A percentile compares a stretch with the other conserved stretches of the same genome.
Conservation (phyloP, 108 stramenopile genomes). For the Mayamaea pseudoterrestris region DNA sequence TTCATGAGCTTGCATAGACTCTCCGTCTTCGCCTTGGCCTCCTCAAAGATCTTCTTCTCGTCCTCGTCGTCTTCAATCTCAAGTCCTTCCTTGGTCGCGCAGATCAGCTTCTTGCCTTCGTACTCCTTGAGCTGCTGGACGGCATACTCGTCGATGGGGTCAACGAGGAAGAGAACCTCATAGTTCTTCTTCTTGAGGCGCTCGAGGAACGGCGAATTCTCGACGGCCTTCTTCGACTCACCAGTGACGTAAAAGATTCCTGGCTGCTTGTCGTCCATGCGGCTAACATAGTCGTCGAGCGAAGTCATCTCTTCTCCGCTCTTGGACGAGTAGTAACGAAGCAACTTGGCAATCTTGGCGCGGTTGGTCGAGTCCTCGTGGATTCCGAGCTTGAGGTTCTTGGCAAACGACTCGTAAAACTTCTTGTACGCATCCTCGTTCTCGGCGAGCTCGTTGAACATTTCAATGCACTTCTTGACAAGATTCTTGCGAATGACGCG, state of each 20-base stretch:
- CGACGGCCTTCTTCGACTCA: conserved; percentile 97
- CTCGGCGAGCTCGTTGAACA: conserved; percentile 98
- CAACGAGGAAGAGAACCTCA: conserved; percentile 99
- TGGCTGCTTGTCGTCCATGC: conserved; percentile 97
- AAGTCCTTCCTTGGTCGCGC: conserved; percentile 99
- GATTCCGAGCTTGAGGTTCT: conserved; percentile 99
- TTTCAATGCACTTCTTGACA: conserved; percentile 99
- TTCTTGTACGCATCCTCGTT: conserved; percentile 99
- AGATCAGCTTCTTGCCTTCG: conserved; percentile 99
- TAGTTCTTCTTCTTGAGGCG: conserved; percentile 99
- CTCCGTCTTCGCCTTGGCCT: conserved; percentile 95
- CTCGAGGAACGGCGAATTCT: conserved; percentile 99
- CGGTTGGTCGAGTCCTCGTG: conserved; percentile 99
- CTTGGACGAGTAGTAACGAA: conserved; percentile 99
- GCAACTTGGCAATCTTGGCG: conserved; percentile 98
- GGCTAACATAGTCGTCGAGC: conserved; percentile 97
- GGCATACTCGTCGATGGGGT: conserved; percentile 99
- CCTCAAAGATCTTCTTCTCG: conserved; percentile 97
- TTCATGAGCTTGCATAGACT: conserved; percentile 99
- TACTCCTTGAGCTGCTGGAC: conserved; percentile 99
- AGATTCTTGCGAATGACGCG: conserved; percentile 99
- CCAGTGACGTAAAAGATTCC: conserved; percentile 99
- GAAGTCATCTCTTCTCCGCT: conserved; percentile 97
- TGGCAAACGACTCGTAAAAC: conserved; percentile 99
- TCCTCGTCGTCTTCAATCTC: conserved; percentile 90